A percentile compares a stretch with the other conserved stretches of the same genome.
phyloP scores from a whole-genome alignment of 1,139 yeast species.

The Pneumocystis jirovecii region DNA sequence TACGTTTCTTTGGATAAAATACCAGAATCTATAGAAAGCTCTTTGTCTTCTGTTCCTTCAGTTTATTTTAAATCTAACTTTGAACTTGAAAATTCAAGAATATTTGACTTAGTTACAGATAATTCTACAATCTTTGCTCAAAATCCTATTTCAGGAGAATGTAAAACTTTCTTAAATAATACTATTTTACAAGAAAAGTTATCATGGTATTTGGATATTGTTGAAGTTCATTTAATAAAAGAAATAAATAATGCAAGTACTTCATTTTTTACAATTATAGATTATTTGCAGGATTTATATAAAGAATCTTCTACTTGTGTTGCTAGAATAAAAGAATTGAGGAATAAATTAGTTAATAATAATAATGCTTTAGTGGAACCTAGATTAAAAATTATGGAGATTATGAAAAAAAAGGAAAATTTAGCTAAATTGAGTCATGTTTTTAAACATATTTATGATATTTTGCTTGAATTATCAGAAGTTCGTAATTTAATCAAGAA shows the following conservation, averaged over 20 bases:
- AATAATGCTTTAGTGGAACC: conserved; percentile 38
- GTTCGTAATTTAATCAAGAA: background rate
- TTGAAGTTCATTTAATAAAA: conserved; percentile 62
- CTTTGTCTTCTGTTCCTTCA: conserved; percentile 40
- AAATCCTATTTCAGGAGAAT: conserved; percentile 15
- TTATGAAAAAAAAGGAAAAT: conserved; percentile 42
- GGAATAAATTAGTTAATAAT: conserved; percentile 24
- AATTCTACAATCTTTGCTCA: conserved; percentile 31
- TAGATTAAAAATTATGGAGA: conserved; percentile 40
- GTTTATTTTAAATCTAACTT: conserved; percentile 57
- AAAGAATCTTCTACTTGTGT: conserved; percentile 41
- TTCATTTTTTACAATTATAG: conserved; percentile 71
- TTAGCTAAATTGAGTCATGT: conserved; percentile 44
- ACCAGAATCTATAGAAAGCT: conserved; percentile 11
- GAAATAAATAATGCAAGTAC: conserved; percentile 77
- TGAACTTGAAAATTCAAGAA: conserved; percentile 74
- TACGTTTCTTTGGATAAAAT: conserved; percentile 8
- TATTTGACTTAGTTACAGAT: conserved; percentile 59
- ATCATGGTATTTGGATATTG: conserved; percentile 68
- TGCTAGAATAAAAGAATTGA: conserved; percentile 33
- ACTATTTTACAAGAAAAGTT: conserved; percentile 61
- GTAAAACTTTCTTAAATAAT: conserved; percentile 30
- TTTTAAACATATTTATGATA: background rate
- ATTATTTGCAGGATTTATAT: conserved; percentile 54
- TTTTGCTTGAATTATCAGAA: background rate